Percentiles rank a stretch among this genome's conserved stretches.
phyloP scores from a whole-genome alignment of 805 yeast species.

The Candida yuanshanica region DNA sequence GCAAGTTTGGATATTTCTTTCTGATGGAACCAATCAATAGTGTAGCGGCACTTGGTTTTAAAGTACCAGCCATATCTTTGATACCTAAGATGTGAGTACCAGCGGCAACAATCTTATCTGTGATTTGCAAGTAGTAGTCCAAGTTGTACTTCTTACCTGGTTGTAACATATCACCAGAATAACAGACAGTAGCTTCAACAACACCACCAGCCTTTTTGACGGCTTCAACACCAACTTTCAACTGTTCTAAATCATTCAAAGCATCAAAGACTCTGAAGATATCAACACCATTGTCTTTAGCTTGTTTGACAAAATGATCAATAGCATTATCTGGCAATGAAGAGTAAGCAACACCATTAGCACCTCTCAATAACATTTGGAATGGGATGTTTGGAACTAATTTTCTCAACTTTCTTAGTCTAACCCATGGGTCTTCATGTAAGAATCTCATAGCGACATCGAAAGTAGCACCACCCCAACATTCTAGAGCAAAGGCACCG shows the following conservation, averaged over 20 bases:
- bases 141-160: slow-evolving; percentile 95
- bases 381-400: slow-evolving; percentile 97
- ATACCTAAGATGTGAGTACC: slow-evolving; percentile 97
- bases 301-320: slow-evolving; percentile 93
- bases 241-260: slow-evolving; percentile 91
- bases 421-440: slow-evolving; percentile 98
- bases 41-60: slow-evolving; percentile 92
- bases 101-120: slow-evolving; percentile 78
- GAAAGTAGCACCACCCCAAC: slow-evolving; percentile 99
- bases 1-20: slow-evolving; percentile 83
- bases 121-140: slow-evolving; percentile 78
- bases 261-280: slow-evolving; percentile 98
- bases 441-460: slow-evolving; percentile 98
- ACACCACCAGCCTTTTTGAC: slow-evolving; percentile 99
- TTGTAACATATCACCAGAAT: slow-evolving; percentile 97
- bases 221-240: slow-evolving; percentile 96
- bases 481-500: slow-evolving; percentile 92
- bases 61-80: slow-evolving; percentile 99
- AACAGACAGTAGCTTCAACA: slow-evolving; percentile 96
- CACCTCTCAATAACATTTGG: slow-evolving; percentile 99
- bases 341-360: slow-evolving; percentile 98
- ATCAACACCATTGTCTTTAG: slow-evolving; percentile 94
- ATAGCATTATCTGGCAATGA: slow-evolving; percentile 98
- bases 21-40: slow-evolving; percentile 76
- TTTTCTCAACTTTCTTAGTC: slow-evolving; percentile 81